Conservation (phyloP, 306 rosid genomes). For the Gleditsia sinensis region DNA sequence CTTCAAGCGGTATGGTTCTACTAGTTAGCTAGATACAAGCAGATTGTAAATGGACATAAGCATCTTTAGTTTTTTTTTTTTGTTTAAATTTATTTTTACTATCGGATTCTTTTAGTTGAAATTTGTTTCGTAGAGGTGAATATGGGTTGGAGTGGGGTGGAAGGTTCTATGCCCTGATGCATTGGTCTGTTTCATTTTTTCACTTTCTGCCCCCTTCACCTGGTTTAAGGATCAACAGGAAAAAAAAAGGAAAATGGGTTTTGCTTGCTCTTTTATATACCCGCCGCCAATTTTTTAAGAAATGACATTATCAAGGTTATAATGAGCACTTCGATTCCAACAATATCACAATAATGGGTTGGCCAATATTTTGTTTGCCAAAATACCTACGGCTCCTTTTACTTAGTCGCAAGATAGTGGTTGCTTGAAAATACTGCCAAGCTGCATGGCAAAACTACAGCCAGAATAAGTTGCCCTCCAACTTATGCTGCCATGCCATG, state of each 20-base stretch:
- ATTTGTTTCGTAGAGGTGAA: not conserved
- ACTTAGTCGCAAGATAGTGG: not conserved
- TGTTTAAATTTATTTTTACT: not conserved
- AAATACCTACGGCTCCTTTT: not conserved
- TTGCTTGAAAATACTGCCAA: not conserved
- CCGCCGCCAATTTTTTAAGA: not conserved
- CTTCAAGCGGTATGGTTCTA: not conserved
- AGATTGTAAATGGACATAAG: not conserved
- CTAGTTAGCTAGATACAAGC: not conserved
- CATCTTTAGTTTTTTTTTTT: not conserved
- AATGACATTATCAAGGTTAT: not conserved
- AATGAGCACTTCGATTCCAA: not conserved
- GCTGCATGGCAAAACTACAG: conserved; percentile 27
- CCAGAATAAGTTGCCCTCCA: not conserved
- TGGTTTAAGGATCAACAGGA: not conserved
- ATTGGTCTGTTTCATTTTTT: not conserved
- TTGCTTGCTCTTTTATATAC: not conserved
- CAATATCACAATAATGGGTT: not conserved
- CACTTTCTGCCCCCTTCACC: not conserved
- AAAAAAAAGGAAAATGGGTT: not conserved
- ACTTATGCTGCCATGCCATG: conserved; percentile 6
- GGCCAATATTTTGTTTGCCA: not conserved
- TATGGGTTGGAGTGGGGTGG: not conserved
- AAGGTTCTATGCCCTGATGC: not conserved
- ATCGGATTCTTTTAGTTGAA: not conserved